Evolutionary conservation across 352 stramenopile genomes (phyloP), one percentile per base, ranked within the genome.

Genomic region (Phytophthora ramorum): DNA sequence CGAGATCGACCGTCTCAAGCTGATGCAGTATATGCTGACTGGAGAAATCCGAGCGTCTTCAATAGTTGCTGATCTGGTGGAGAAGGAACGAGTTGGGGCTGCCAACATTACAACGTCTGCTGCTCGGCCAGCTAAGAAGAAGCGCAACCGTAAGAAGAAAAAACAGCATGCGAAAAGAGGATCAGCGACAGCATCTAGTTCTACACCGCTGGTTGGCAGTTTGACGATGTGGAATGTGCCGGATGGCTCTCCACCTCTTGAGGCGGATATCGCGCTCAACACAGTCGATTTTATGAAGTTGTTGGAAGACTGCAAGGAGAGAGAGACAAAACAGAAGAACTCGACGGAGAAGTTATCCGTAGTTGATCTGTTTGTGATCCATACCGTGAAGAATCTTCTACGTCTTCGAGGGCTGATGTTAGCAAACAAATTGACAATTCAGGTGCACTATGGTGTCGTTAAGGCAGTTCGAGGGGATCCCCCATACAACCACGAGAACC

Each of bases 351-450:
- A 35, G 6, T 34, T 76, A 1, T 73, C 69, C 3, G 41, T 76
- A 16, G 63, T 69, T 20, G 53, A 76, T 40, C 34, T 71, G 53
- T 76, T 76, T 32, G 16, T 73, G 1, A 59, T 76, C 10, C 58
- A 67, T 12, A 67, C 59, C 17, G 8, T 70, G 22, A 32, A 43
- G 7, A 67, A 71, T 17, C 54, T 76, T 7, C 35, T 47, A 7
- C 63, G 54, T 40, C 58, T 76, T 24, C 64, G 64, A 20, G 44
- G 16, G 6, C n/a, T 76, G n/a, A 58, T 73, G 13, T 7, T 48
- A 12, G 3, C 43, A 19, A 49, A 58, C 2, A 53, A 58, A 37
- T 45, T 76, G 40, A 59, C 47, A n/a, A 66, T 73, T 17, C 46
- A 71, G 12, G 68, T 73, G 17, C 7, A 58, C 22, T 66, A 73